A percentile compares a stretch with the other conserved stretches of the same genome.
phyloP scores from a whole-genome alignment of 306 rosid genomes.

The Vigna reflexopilosa region DNA sequence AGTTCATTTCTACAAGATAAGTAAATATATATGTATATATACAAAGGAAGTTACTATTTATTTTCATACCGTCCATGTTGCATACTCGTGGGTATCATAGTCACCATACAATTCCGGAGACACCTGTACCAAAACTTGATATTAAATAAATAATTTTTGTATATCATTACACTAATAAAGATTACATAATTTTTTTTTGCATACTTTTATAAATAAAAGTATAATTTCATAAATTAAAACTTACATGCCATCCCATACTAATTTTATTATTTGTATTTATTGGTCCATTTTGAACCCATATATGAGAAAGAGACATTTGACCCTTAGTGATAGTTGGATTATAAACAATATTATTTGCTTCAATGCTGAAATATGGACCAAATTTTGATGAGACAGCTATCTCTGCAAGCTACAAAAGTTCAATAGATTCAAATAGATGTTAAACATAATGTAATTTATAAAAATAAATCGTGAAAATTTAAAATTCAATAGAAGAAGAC shows the following conservation, averaged over 20 bases:
- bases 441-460: background rate
- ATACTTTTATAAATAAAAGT: too few species aligned
- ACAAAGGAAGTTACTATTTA: background rate
- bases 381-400: fast-evolving
- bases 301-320: background rate
- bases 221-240: background rate
- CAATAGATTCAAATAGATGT: background rate
- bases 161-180: background rate
- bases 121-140: background rate
- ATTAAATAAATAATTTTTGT: background rate
- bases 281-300: conserved; percentile 21
- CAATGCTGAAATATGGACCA: background rate
- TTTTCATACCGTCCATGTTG: conserved; percentile 24
- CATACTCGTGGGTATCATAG: background rate
- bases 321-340: background rate
- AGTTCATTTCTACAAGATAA: too few species aligned
- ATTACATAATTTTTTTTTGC: background rate
- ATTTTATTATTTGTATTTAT: background rate
- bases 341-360: background rate
- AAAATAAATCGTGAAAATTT: background rate
- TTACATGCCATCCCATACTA: conserved; percentile 22
- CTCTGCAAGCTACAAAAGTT: background rate
- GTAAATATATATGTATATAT: too few species aligned
- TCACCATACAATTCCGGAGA: conserved; percentile 2
- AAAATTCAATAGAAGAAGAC: background rate